Evolutionary conservation across 768 basidiomycete genomes (phyloP).

Genomic region (Imleria badia): DNA sequence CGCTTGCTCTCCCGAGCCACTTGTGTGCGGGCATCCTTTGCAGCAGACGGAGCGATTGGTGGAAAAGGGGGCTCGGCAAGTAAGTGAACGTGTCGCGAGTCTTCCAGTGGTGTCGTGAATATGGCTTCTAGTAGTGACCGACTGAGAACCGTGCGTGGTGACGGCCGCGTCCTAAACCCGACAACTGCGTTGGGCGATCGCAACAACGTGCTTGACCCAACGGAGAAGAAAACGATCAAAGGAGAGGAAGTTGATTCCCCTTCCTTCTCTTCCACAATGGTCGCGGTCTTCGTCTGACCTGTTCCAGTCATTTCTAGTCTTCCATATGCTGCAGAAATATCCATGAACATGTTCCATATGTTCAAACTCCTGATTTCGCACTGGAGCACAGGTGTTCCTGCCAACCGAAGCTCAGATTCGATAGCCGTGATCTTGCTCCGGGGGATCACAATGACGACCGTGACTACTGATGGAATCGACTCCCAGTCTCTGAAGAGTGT

Average conservation of each 20-base stretch:
- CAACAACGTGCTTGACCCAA: constrained; percentile 19
- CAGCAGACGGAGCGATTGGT: background rate
- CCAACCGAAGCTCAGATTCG: constrained; percentile 21
- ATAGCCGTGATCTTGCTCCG: constrained; percentile 23
- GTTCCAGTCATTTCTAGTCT: constrained; percentile 16
- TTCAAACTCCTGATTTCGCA: constrained; percentile 22
- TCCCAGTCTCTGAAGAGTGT: constrained; percentile 33
- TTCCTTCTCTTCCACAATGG: constrained; percentile 18
- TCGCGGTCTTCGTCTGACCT: constrained; percentile 18
- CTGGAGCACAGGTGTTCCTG: constrained; percentile 23
- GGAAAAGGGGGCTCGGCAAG: constrained; percentile 23
- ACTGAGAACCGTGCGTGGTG: constrained; percentile 1
- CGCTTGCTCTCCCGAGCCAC: constrained; percentile 14
- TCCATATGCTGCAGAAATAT: constrained; percentile 24
- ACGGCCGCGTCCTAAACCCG: constrained; percentile 21
- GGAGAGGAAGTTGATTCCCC: constrained; percentile 18
- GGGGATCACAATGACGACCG: constrained; percentile 35
- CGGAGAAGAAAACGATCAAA: constrained; percentile 26
- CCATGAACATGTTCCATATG: constrained; percentile 18
- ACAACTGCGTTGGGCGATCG: constrained; percentile 11
- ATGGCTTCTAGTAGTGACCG: constrained; percentile 12
- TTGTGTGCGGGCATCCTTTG: background rate
- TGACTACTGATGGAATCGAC: constrained; percentile 30
- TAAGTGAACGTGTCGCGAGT: constrained; percentile 22
- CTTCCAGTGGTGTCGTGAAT: constrained; percentile 20